Evolutionary conservation across 176 grass and related monocot genomes (phyloP).

Genomic region (Thinopyrum elongatum): DNA sequence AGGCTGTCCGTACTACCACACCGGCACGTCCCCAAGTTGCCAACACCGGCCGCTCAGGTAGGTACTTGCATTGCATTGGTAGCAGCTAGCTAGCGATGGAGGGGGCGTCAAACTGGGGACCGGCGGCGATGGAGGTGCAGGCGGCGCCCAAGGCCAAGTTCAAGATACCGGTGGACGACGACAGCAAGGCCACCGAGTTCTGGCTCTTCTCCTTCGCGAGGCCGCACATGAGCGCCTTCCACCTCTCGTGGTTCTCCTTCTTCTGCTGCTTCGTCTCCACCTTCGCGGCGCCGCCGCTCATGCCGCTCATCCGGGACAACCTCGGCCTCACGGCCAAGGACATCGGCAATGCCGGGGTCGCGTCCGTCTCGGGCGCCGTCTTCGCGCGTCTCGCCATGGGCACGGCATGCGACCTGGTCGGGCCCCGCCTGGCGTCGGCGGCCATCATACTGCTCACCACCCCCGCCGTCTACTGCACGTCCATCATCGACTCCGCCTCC

Average conservation of each 20-base stretch:
- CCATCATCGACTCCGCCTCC: constrained; percentile 56
- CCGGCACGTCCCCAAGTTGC: no score
- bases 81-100: constrained; percentile 8
- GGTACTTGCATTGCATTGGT: no score
- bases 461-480: constrained; percentile 63
- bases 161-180: constrained; percentile 74
- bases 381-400: no score
- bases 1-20: no score
- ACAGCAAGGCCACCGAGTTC: constrained; percentile 89
- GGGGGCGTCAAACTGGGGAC: no score
- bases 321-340: no score
- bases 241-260: constrained; percentile 95
- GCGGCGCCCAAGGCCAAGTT: constrained; percentile 36
- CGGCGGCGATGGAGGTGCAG: constrained; percentile 33
- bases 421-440: no score
- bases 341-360: no score
- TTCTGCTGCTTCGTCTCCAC: constrained; percentile 93
- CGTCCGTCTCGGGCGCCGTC: no score
- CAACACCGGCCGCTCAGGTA: no score
- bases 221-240: constrained; percentile 93
- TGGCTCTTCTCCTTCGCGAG: constrained; percentile 66
- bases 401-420: no score
- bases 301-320: no score
- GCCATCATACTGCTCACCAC: constrained; percentile 73
- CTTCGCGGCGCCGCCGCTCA: constrained; percentile 16